Evolutionary conservation across 169 alveolate genomes (phyloP).

Genomic region (Eimeria maxima): DNA sequence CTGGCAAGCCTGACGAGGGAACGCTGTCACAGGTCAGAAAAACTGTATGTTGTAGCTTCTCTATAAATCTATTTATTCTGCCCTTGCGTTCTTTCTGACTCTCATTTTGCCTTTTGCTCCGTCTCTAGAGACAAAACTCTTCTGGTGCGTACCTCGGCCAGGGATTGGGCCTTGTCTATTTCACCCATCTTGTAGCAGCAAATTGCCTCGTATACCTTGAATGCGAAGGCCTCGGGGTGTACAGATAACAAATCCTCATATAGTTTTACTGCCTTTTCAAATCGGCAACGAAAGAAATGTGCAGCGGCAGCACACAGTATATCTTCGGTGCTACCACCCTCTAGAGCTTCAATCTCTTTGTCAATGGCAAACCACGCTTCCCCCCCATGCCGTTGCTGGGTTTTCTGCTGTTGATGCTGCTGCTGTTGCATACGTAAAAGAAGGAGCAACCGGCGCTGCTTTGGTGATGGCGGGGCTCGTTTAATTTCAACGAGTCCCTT

Average conservation of each 20-base stretch:
- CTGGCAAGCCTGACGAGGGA: too few relatives aligned
- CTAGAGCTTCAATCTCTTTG: slow-evolving; percentile 7
- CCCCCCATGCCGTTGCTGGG: not conserved
- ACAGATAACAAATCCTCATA: not conserved
- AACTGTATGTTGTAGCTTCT: too few relatives aligned
- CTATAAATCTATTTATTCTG: too few relatives aligned
- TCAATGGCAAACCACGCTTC: not conserved
- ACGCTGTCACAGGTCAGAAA: too few relatives aligned
- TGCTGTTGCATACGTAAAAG: too few relatives aligned
- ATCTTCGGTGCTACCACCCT: not conserved
- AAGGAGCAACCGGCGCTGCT: not conserved
- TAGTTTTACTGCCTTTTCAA: not conserved
- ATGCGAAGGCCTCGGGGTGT: not conserved
- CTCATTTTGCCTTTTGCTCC: too few relatives aligned
- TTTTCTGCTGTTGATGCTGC: too few relatives aligned
- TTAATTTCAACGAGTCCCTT: not conserved
- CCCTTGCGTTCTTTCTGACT: too few relatives aligned
- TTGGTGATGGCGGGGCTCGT: not conserved
- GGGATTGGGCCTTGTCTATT: not conserved
- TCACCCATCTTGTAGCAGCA: slow-evolving; percentile 16
- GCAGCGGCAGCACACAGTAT: slow-evolving; percentile 23
- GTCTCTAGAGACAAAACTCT: too few relatives aligned
- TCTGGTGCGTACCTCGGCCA: not conserved
- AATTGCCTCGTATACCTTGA: not conserved
- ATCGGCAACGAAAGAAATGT: slow-evolving; percentile 8